Conservation (phyloP, 2,329 filamentous ascomycete genomes). For the Fonsecaea multimorphosa region DNA sequence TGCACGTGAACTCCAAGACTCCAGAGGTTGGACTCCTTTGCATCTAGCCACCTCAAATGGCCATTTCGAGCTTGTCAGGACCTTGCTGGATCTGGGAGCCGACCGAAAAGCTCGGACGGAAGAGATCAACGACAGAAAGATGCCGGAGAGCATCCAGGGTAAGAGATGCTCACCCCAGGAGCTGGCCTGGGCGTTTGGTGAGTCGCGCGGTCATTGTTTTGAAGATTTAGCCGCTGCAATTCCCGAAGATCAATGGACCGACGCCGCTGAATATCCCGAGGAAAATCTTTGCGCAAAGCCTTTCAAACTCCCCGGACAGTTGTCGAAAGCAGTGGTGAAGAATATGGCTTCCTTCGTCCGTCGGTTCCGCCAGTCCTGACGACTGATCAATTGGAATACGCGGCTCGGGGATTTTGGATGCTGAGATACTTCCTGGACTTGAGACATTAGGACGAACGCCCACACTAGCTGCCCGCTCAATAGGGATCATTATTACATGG, state of each 20-base stretch:
- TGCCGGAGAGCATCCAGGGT: slow-evolving; percentile 7
- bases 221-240: neutral
- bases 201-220: neutral
- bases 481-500: neutral
- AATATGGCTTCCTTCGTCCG: neutral
- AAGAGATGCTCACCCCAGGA: neutral
- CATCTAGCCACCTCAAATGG: slow-evolving; percentile 18
- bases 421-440: neutral
- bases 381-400: neutral
- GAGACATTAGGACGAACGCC: no score
- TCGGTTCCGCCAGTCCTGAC: neutral
- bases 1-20: slow-evolving; percentile 8
- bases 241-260: slow-evolving; percentile 5
- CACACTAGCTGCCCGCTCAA: no score
- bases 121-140: neutral
- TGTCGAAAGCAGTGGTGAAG: neutral
- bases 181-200: slow-evolving; percentile 11
- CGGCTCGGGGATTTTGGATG: neutral
- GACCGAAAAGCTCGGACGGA: slow-evolving; percentile 15
- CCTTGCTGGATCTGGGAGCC: slow-evolving; percentile 9
- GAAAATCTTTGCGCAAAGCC: neutral
- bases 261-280: slow-evolving; percentile 7
- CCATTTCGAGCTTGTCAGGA: slow-evolving; percentile 12
- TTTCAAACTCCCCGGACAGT: neutral
- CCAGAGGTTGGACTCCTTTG: slow-evolving; percentile 18